Conservation (phyloP, 2,329 filamentous ascomycete genomes). For the Penicillium sp. region DNA sequence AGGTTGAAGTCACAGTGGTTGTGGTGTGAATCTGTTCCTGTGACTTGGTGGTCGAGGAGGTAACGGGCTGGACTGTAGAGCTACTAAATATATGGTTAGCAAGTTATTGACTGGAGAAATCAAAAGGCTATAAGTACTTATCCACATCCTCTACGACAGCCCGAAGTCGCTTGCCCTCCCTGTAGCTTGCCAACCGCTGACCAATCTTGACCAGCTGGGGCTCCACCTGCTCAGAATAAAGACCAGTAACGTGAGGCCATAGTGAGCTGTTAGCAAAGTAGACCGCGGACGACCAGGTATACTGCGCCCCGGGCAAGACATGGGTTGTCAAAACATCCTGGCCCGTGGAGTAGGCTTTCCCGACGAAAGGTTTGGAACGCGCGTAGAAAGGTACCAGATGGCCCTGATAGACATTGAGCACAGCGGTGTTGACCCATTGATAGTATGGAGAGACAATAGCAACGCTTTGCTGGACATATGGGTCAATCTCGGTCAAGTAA, state of each 20-base stretch:
- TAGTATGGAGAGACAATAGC: conserved; percentile 68
- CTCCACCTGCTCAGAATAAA: conserved; percentile 91
- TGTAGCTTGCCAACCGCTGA: conserved; percentile 70
- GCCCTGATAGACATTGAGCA: conserved; percentile 33
- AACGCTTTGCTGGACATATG: conserved; percentile 65
- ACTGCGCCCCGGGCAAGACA: conserved; percentile 68
- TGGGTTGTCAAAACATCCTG: conserved; percentile 67
- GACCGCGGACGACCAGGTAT: conserved; percentile 66
- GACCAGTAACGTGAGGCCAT: conserved; percentile 73
- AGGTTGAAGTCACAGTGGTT: conserved; percentile 21
- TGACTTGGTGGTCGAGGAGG: conserved; percentile 20
- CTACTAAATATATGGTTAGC: conserved; percentile 16
- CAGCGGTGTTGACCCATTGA: conserved; percentile 64
- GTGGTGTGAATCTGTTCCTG: conserved; percentile 15
- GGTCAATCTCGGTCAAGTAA: conserved; percentile 70
- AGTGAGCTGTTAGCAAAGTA: conserved; percentile 72
- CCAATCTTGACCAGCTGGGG: conserved; percentile 91
- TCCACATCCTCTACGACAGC: conserved; percentile 57
- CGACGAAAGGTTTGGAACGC: conserved; percentile 69
- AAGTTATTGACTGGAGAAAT: background rate
- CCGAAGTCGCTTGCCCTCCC: conserved; percentile 60
- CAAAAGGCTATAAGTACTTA: conserved; percentile 30
- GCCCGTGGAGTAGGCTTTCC: conserved; percentile 64
- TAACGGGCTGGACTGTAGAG: conserved; percentile 22
- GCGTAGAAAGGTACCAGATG: conserved; percentile 73